Evolutionary conservation across 306 rosid species (phyloP).

Genomic region (Urtica urens): DNA sequence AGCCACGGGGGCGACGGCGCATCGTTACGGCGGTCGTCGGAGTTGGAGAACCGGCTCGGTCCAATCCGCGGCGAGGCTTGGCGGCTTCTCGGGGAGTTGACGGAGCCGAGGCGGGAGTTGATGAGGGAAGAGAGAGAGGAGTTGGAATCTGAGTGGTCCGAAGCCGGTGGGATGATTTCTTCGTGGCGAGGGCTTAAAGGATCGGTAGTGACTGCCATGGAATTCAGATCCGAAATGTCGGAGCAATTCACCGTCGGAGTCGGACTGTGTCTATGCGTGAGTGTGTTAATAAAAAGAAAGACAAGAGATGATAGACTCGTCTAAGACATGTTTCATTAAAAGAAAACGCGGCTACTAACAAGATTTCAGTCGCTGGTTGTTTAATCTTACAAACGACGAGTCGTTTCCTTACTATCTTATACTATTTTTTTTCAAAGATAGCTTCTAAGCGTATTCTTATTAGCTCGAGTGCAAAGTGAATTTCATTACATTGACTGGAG

Average conservation of each 20-base stretch:
- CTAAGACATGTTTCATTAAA: too few relatives aligned
- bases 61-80: conserved; percentile 40
- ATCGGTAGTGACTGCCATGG: conserved; percentile 24
- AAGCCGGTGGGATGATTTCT: neutral
- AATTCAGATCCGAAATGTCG: conserved; percentile 14
- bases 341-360: too few relatives aligned
- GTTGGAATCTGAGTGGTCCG: conserved; percentile 32
- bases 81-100: conserved; percentile 31
- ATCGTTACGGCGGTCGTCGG: conserved; percentile 13
- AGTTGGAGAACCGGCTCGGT: conserved; percentile 48
- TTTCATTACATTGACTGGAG: too few relatives aligned
- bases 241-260: too few relatives aligned
- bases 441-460: too few relatives aligned
- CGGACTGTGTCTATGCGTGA: too few relatives aligned
- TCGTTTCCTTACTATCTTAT: too few relatives aligned
- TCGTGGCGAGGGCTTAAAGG: conserved; percentile 6
- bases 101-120: conserved; percentile 27
- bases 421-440: too few relatives aligned
- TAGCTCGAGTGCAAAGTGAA: too few relatives aligned
- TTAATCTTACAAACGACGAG: too few relatives aligned
- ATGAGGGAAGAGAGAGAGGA: conserved; percentile 21
- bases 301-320: too few relatives aligned
- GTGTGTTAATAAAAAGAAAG: neutral
- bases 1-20: conserved; percentile 11
- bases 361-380: too few relatives aligned